These are phyloP conservation scores for Hortiboletus flavorubellus DNA, from an alignment of 768 basidiomycete species.

Conservation along the genomic window DNA sequence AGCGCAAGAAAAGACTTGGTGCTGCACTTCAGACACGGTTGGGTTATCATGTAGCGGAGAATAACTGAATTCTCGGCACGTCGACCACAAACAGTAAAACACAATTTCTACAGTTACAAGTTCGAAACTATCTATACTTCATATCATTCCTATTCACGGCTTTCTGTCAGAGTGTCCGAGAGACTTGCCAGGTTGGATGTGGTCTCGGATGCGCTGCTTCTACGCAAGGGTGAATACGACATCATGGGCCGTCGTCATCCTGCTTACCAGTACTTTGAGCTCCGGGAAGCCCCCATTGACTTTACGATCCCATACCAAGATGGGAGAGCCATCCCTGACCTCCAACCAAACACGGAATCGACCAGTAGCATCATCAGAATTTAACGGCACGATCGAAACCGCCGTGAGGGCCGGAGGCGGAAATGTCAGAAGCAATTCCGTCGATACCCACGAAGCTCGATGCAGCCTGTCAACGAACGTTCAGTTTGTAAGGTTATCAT, in stretches of 20 bases:
- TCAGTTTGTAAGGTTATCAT: background rate
- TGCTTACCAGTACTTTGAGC: constrained; percentile 72
- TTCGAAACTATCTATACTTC: background rate
- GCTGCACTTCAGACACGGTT: constrained; percentile 6
- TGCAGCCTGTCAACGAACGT: constrained; percentile 61
- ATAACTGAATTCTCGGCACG: constrained; percentile 7
- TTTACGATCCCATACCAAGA: constrained; percentile 87
- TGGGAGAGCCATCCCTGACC: constrained; percentile 32
- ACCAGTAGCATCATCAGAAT: constrained; percentile 79
- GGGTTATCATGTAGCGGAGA: constrained; percentile 21
- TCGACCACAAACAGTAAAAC: background rate
- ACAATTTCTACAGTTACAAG: constrained; percentile 5
- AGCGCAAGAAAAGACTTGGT: constrained; percentile 21
- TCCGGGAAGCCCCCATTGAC: constrained; percentile 91
- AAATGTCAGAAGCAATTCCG: constrained; percentile 89
- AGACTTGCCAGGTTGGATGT: constrained; percentile 73
- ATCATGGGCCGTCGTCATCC: background rate
- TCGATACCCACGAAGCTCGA: constrained; percentile 90
- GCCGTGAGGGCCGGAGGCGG: constrained; percentile 68
- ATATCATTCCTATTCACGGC: constrained; percentile 10
- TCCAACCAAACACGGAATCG: constrained; percentile 89
- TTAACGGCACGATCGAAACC: constrained; percentile 72
- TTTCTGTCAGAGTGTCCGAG: constrained; percentile 87
- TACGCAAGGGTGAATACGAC: constrained; percentile 30
- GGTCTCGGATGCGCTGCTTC: constrained; percentile 89